Evolutionary conservation across 306 rosid genomes (phyloP), one percentile per base, ranked within the genome.

Genomic region (Begonia peltatifolia): DNA sequence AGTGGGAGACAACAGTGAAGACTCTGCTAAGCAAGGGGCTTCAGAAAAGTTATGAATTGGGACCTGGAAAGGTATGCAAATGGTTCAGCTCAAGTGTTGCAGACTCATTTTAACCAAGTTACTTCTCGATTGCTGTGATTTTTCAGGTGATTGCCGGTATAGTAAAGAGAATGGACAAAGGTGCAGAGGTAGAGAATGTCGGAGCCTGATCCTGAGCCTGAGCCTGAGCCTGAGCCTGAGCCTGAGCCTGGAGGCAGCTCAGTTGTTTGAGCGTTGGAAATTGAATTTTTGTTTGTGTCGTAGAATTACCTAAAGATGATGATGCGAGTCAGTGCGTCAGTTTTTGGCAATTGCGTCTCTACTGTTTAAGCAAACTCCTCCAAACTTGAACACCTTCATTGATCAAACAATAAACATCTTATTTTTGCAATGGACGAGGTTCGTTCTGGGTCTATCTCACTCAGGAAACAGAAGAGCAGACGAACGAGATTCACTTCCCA

Each of bases 1-100:
- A 76, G 62, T 86, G 99, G 99, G 96, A 92, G 77, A 86, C 94
- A 68, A 92, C 96, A 11, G 72, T 92, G 65, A 86, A 79, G 79
- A 79, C 84, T 52, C 94, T 92, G 61, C 81, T 77, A 8, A 15
- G 38, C 63, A 85, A 71, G 78, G 99, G 96, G 55, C 69, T 92
- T 74, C 77, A 81, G 68, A 92, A 81, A 79, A 61, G 94, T 50
- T 92, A 86, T 51, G 99, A 92, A 79, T 56, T 92, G 54, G 99
- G 99, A 53, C 96, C 96, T 5, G 99, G 99, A 71, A 92, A 92
- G 99, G 99, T 90, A 71, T 36, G 18, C 38, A 30, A 2, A 30
- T 30, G 38, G 8, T 30, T 5, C 8, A 30, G 38, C 38, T 30
- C 38, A 20, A 20, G 23, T 20, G 18, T 17, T 17, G 1, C 18